These are phyloP conservation scores for Inga oerstediana DNA, from an alignment of 306 rosid species.

Conservation along the genomic window DNA sequence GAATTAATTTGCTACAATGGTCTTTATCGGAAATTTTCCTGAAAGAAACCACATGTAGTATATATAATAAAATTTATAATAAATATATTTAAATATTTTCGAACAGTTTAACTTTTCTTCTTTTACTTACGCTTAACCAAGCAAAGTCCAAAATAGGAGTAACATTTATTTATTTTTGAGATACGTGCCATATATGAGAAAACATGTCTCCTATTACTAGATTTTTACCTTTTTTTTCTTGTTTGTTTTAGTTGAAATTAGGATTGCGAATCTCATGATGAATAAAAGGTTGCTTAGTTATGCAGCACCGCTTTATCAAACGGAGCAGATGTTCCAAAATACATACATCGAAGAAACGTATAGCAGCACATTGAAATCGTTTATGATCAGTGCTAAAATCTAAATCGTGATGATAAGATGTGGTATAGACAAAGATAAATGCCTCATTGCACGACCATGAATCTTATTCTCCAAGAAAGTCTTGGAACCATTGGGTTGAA, in stretches of 20 bases:
- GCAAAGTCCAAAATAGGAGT: no score
- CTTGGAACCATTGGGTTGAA: slow-evolving; percentile 29
- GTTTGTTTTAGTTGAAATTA: background rate
- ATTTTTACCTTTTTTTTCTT: background rate
- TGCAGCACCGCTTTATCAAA: slow-evolving; percentile 23
- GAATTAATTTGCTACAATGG: no score
- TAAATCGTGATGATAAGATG: slow-evolving; percentile 24
- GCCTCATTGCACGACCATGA: slow-evolving; percentile 31
- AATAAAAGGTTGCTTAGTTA: slow-evolving; percentile 16
- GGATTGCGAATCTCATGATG: slow-evolving; percentile 28
- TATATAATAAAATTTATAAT: no score
- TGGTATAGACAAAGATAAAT: slow-evolving; percentile 7
- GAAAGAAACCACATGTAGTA: no score
- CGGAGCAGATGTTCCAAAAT: slow-evolving; percentile 35
- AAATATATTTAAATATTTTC: no score
- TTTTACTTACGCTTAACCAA: no score
- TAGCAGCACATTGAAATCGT: background rate
- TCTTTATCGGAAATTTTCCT: no score
- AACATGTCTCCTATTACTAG: background rate
- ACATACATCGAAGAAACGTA: background rate
- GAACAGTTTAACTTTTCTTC: no score
- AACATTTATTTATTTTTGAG: no score
- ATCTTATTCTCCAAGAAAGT: slow-evolving; percentile 47
- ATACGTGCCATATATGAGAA: no score
- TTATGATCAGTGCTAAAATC: background rate